phyloP scores from a whole-genome alignment of 1,284 basidiomycete species.

The Cryptococcus maquisensis region DNA sequence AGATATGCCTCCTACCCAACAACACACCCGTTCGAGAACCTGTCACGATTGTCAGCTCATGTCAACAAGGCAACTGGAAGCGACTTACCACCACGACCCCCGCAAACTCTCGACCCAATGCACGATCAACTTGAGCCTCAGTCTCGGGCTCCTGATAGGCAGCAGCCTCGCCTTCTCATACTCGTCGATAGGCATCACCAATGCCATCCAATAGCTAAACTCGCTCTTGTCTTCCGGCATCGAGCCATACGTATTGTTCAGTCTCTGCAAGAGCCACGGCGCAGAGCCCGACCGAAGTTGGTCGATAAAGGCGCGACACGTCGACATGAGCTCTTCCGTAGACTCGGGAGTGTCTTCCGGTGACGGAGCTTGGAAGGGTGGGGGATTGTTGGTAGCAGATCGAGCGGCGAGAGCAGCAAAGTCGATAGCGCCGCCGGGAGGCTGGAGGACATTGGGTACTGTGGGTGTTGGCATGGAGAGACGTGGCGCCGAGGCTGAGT shows the following conservation, averaged over 20 bases:
- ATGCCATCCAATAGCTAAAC: constrained; percentile 87
- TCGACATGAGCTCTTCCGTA: constrained; percentile 67
- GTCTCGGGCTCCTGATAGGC: constrained; percentile 73
- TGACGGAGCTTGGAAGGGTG: background rate
- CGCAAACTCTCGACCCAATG: constrained; percentile 86
- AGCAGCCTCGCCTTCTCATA: constrained; percentile 88
- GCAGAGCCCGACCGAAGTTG: constrained; percentile 76
- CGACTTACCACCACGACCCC: constrained; percentile 59
- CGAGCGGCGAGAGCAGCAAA: constrained; percentile 12
- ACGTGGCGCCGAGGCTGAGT: background rate
- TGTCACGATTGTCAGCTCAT: background rate
- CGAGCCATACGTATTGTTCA: constrained; percentile 69
- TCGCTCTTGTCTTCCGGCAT: constrained; percentile 60
- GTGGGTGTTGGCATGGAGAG: too few relatives aligned
- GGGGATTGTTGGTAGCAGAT: constrained; percentile 1
- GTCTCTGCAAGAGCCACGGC: constrained; percentile 83
- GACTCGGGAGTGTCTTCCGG: constrained; percentile 46
- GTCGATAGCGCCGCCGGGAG: background rate
- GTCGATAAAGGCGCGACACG: constrained; percentile 73
- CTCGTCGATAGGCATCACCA: constrained; percentile 88
- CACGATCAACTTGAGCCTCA: constrained; percentile 76
- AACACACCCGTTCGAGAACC: constrained; percentile 1
- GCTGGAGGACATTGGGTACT: background rate
- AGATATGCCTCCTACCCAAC: background rate
- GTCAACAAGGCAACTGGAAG: background rate